phyloP scores from a whole-genome alignment of 768 basidiomycete species.

The Hysterangium stoloniferum region DNA sequence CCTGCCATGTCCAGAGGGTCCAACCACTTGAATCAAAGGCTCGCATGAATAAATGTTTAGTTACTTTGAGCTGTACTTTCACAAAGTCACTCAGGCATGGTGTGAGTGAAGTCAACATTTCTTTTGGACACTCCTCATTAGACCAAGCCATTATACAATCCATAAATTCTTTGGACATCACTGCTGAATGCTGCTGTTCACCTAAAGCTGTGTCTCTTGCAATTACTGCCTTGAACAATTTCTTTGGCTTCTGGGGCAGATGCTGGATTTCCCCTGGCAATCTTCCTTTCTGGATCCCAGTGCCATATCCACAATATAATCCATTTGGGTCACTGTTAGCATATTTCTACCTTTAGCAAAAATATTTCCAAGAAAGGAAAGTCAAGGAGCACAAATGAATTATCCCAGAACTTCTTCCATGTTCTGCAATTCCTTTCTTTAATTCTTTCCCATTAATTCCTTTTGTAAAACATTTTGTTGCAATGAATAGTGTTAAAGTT shows the following conservation, averaged over 20 bases:
- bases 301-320: conserved; percentile 22
- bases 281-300: conserved; percentile 18
- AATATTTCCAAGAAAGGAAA: neutral
- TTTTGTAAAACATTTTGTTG: conserved; percentile 26
- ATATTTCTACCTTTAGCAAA: neutral
- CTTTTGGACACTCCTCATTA: conserved; percentile 14
- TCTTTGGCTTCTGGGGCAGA: conserved; percentile 18
- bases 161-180: conserved; percentile 27
- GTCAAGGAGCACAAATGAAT: conserved; percentile 19
- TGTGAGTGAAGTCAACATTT: neutral
- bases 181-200: conserved; percentile 23
- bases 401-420: conserved; percentile 22
- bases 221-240: conserved; percentile 21
- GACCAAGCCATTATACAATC: conserved; percentile 23
- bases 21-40: conserved; percentile 24
- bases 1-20: conserved; percentile 27
- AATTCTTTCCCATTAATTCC: too few relatives aligned
- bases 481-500: conserved; percentile 23
- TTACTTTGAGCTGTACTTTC: conserved; percentile 11
- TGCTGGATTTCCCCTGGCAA: conserved; percentile 25
- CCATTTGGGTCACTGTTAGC: neutral
- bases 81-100: neutral
- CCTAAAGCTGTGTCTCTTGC: conserved; percentile 16
- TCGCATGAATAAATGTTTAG: conserved; percentile 24
- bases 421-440: conserved; percentile 17